Evolutionary conservation across 306 rosid species (phyloP), one percentile per base, ranked within the genome.

Genomic region (Lagenaria siceraria): DNA sequence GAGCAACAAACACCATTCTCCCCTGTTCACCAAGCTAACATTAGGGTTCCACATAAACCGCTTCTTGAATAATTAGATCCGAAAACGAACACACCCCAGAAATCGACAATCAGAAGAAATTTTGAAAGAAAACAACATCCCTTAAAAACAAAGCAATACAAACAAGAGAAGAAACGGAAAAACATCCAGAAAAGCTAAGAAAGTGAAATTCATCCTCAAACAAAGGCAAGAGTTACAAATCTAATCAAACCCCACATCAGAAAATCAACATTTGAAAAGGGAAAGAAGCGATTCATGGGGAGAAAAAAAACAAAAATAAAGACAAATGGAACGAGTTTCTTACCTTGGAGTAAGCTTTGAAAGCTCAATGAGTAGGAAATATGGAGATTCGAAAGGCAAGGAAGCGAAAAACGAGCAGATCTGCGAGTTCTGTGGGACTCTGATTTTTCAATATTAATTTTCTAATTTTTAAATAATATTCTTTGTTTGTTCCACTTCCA

Each of bases 351-450:
- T 15, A 88, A 89, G 87, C 75, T 80, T 61, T 78, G 24, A 63
- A 46, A 88, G 88, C 81, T 65, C 21, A 75, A 55, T 14, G 46
- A 36, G 31, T 31, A 75, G 13, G 65, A 33, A 77, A 69, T 78
- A 84, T 75, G 82, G 46, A 52, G 63, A 24, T 79, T 74, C 53
- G 43, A 59, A 87, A 81, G n/a, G 85, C 7, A 62, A 59, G 80
- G 83, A 85, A 74, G 72, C 86, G 83, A 74, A 77, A 84, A 77
- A 77, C 51, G 56, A 75, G 84, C 86, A 84, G 97, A 92, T 91
- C 95, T 84, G 78, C 59, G 76, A 71, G 59, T 46, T 17, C 46
- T 15, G 58, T 70, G 59, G 75, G 54, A 69, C 33, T 24, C 25
- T 3, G 75, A 13, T 69, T 69, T 69, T 69, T 6, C 75, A 40